A percentile compares a stretch with the other conserved stretches of the same genome.
phyloP scores from a whole-genome alignment of 2,329 filamentous ascomycete genomes.

The Fusarium transvaalense region DNA sequence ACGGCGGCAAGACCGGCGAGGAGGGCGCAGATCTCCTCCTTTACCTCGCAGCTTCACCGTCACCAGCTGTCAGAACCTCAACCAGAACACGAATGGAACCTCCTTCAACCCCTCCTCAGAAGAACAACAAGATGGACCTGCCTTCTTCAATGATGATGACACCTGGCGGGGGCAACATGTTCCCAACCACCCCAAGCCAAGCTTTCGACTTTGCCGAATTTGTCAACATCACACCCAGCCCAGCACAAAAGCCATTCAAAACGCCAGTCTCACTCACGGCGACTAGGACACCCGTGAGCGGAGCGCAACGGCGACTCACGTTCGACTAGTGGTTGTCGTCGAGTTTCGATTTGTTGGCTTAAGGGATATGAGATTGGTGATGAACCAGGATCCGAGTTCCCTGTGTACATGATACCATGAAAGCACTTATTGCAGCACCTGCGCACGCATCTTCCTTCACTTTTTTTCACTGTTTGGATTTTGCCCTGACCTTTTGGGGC shows the following conservation, averaged over 20 bases:
- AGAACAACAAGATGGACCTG: slow-evolving; percentile 73
- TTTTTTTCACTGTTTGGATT: slow-evolving; percentile 29
- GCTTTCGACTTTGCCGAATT: slow-evolving; percentile 95
- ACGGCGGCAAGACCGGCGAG: slow-evolving; percentile 73
- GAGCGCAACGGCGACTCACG: slow-evolving; percentile 81
- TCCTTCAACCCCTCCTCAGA: slow-evolving; percentile 81
- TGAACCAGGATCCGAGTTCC: slow-evolving; percentile 35
- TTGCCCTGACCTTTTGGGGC: slow-evolving; percentile 25
- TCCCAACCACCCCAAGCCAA: slow-evolving; percentile 83
- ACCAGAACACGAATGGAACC: slow-evolving; percentile 68
- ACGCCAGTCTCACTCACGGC: slow-evolving; percentile 73
- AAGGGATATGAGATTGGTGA: slow-evolving; percentile 11
- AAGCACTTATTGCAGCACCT: slow-evolving; percentile 48
- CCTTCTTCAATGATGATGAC: slow-evolving; percentile 93
- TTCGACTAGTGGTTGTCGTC: slow-evolving; percentile 74
- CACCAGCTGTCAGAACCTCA: slow-evolving; percentile 74
- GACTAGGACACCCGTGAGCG: slow-evolving; percentile 70
- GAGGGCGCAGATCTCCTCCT: slow-evolving; percentile 85
- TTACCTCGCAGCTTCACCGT: slow-evolving; percentile 92
- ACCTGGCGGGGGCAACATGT: slow-evolving; percentile 76
- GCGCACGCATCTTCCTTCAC: slow-evolving; percentile 30
- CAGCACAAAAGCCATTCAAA: slow-evolving; percentile 90
- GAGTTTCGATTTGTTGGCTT: slow-evolving; percentile 30
- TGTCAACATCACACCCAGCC: slow-evolving; percentile 96
- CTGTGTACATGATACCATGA: slow-evolving; percentile 56